Evolutionary conservation across 805 yeast genomes (phyloP).

Genomic region (Candida qinlingensis): DNA sequence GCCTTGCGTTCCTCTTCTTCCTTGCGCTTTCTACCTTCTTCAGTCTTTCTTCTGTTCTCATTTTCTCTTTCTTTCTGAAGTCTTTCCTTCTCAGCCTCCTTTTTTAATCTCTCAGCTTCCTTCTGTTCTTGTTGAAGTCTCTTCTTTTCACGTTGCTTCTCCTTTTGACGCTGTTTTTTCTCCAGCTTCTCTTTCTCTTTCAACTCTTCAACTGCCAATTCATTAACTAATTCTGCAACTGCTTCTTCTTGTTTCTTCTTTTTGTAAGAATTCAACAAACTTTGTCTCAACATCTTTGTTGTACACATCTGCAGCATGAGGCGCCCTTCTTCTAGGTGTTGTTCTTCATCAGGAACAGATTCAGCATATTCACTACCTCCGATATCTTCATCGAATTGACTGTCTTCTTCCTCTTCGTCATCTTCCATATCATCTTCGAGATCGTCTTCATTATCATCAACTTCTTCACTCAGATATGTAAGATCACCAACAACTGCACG

Average conservation of each 20-base stretch:
- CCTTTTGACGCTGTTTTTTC: conserved; percentile 50
- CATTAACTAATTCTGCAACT: conserved; percentile 55
- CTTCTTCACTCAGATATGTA: conserved; percentile 11
- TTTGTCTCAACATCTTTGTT: conserved; percentile 67
- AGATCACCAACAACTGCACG: conserved; percentile 5
- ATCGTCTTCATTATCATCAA: conserved; percentile 16
- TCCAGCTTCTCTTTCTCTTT: conserved; percentile 62
- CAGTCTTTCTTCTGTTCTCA: conserved; percentile 35
- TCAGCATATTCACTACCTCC: conserved; percentile 34
- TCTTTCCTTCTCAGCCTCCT: conserved; percentile 38
- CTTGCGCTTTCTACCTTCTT: conserved; percentile 36
- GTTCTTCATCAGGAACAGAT: conserved; percentile 49
- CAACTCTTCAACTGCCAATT: conserved; percentile 63
- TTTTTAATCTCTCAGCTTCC: conserved; percentile 46
- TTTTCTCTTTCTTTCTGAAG: conserved; percentile 31
- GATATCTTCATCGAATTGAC: conserved; percentile 32
- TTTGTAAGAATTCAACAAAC: conserved; percentile 70
- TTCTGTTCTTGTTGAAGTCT: conserved; percentile 50
- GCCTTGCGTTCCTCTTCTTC: conserved; percentile 36
- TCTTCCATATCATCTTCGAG: conserved; percentile 27
- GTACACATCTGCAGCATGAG: conserved; percentile 76
- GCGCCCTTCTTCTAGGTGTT: conserved; percentile 71
- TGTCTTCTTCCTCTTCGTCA: conserved; percentile 32
- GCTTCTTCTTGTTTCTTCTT: conserved; percentile 77
- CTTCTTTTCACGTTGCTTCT: conserved; percentile 68